Percentiles rank a stretch among this genome's conserved stretches.
Evolutionary conservation across 2,329 filamentous ascomycete genomes (phyloP).

Genomic region (Gaeumannomyces tritici): DNA sequence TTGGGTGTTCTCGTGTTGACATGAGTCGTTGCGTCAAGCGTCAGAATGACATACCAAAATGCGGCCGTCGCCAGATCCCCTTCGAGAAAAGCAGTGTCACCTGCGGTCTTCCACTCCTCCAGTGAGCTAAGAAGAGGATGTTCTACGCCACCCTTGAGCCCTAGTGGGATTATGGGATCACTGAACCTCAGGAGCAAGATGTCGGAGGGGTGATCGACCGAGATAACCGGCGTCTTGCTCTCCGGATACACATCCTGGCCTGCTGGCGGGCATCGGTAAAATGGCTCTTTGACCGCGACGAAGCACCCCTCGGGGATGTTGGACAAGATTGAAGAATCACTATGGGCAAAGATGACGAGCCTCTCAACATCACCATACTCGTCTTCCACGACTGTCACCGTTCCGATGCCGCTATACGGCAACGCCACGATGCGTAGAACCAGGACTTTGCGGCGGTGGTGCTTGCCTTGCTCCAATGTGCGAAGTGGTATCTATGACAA

Average conservation of each 20-base stretch:
- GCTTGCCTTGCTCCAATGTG: conserved; percentile 20
- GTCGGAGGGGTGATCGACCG: conserved; percentile 25
- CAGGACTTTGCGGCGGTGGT: conserved; percentile 22
- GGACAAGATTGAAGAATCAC: conserved; percentile 17
- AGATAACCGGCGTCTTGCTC: conserved; percentile 20
- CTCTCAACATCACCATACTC: conserved; percentile 24
- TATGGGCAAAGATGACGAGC: conserved; percentile 26
- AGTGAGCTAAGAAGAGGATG: conserved; percentile 1
- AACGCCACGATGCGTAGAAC: conserved; percentile 20
- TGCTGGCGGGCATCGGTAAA: conserved; percentile 16
- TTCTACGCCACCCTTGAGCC: not conserved
- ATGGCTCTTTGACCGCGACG: conserved; percentile 26
- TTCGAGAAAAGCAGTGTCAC: conserved; percentile 18
- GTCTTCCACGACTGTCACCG: conserved; percentile 24
- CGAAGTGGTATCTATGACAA: conserved; percentile 16
- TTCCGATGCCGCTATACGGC: conserved; percentile 21
- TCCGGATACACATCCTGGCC: conserved; percentile 13
- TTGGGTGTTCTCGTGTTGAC: not conserved
- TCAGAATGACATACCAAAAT: conserved; percentile 17
- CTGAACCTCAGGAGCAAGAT: conserved; percentile 18
- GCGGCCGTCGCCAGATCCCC: conserved; percentile 21
- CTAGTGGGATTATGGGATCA: conserved; percentile 19
- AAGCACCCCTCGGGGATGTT: conserved; percentile 20
- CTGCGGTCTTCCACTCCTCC: conserved; percentile 4
- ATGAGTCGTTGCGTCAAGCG: too few relatives aligned